Conservation (phyloP, 1,139 yeast genomes). For the Yamadazyma atlantica region DNA sequence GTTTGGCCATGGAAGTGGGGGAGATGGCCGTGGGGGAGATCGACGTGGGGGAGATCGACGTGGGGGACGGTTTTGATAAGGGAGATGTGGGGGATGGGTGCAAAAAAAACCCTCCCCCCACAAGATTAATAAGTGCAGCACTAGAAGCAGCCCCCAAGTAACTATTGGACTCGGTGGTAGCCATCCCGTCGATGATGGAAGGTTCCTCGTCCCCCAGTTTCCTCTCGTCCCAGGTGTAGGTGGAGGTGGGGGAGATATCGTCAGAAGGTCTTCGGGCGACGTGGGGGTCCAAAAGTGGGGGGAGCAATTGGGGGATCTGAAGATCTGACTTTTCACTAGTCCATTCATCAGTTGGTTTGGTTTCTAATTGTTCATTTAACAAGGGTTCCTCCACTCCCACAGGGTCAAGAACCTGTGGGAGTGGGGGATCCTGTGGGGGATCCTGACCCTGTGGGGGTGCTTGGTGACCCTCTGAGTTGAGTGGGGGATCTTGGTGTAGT, state of each 20-base stretch:
- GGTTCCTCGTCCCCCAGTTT: constrained; percentile 16
- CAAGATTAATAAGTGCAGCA: constrained; percentile 19
- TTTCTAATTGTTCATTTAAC: not conserved
- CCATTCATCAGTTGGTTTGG: not conserved
- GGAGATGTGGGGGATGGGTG: constrained; percentile 8
- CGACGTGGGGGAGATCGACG: constrained; percentile 6
- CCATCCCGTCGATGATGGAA: constrained; percentile 20
- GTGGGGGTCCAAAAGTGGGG: constrained; percentile 8
- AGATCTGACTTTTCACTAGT: constrained; percentile 4
- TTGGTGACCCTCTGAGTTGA: too few relatives aligned
- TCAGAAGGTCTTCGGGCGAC: constrained; percentile 2
- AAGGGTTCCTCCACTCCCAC: too few relatives aligned
- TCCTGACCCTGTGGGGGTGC: too few relatives aligned
- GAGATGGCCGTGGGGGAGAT: too few relatives aligned
- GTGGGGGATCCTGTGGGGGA: too few relatives aligned
- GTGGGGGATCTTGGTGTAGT: too few relatives aligned
- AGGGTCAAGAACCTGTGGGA: too few relatives aligned
- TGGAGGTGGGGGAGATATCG: constrained; percentile 13
- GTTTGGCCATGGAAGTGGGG: too few relatives aligned
- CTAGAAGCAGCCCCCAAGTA: constrained; percentile 20
- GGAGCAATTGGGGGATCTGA: constrained; percentile 13
- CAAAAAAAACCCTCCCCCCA: constrained; percentile 19
- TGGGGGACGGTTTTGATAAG: too few relatives aligned
- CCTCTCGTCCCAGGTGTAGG: constrained; percentile 19
- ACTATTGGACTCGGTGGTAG: constrained; percentile 18